Evolutionary conservation across 495 filamentous ascomycete genomes (phyloP).

Genomic region (Coniosporium apollinis): DNA sequence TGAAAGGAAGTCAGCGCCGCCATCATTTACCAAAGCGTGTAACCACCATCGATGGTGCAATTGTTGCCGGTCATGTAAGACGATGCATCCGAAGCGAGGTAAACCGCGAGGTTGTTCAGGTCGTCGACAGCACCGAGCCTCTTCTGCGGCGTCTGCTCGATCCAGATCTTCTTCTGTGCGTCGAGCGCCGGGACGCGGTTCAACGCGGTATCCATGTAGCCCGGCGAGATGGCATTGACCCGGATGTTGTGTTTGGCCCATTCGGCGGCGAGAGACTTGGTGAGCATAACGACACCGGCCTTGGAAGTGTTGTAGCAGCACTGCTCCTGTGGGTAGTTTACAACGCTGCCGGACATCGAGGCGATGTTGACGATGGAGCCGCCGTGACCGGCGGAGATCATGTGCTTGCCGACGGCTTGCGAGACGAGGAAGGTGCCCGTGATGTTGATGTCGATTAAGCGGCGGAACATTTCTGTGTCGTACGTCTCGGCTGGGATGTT

Average conservation of each 20-base stretch:
- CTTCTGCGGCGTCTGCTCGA: slow-evolving; percentile 50
- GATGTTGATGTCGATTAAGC: slow-evolving; percentile 60
- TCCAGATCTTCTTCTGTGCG: slow-evolving; percentile 68
- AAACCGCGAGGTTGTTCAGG: slow-evolving; percentile 62
- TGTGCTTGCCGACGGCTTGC: slow-evolving; percentile 44
- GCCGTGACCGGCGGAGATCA: slow-evolving; percentile 33
- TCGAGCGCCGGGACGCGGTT: slow-evolving; percentile 58
- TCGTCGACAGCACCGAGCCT: slow-evolving; percentile 60
- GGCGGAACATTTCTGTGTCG: slow-evolving; percentile 42
- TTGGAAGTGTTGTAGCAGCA: slow-evolving; percentile 68
- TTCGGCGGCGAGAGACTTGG: slow-evolving; percentile 62
- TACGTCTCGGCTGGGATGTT: slow-evolving; percentile 47
- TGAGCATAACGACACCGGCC: slow-evolving; percentile 60
- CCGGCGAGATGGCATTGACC: slow-evolving; percentile 63
- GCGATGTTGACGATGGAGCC: slow-evolving; percentile 52
- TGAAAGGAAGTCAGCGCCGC: too few species aligned
- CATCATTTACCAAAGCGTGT: slow-evolving; percentile 13
- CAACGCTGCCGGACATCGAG: slow-evolving; percentile 62
- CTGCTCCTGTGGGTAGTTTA: slow-evolving; percentile 69
- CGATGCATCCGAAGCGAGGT: slow-evolving; percentile 56
- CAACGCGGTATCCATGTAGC: slow-evolving; percentile 66
- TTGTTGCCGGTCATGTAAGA: slow-evolving; percentile 68
- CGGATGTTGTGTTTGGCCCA: slow-evolving; percentile 61
- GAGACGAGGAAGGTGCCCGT: slow-evolving; percentile 54
- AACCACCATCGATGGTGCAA: slow-evolving; percentile 47